Conservation (phyloP, 768 basidiomycete genomes). For the Tricholomella constricta region DNA sequence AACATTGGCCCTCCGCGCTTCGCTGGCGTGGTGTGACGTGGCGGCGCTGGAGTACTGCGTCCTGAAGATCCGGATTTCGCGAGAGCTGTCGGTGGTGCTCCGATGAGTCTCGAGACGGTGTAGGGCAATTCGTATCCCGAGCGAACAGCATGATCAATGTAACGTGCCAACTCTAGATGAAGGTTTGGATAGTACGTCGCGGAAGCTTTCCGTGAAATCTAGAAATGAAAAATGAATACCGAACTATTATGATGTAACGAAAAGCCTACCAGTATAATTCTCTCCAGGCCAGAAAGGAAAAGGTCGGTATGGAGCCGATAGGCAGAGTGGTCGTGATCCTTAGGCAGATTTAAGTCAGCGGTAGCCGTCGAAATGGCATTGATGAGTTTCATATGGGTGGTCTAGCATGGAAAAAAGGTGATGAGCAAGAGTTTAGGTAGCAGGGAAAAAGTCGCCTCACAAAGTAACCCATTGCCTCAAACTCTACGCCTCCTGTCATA, state of each 20-base stretch:
- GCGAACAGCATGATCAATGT: constrained; percentile 65
- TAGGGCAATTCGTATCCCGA: constrained; percentile 82
- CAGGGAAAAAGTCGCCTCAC: constrained; percentile 48
- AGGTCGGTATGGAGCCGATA: constrained; percentile 83
- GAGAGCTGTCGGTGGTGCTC: constrained; percentile 68
- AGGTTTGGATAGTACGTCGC: constrained; percentile 92
- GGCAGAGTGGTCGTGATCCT: constrained; percentile 74
- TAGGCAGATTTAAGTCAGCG: constrained; percentile 64
- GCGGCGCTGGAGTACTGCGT: constrained; percentile 24
- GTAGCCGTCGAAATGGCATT: constrained; percentile 75
- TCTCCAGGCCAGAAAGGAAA: constrained; percentile 89
- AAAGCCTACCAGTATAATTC: constrained; percentile 76
- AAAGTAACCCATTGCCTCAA: constrained; percentile 94
- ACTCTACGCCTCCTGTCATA: constrained; percentile 98
- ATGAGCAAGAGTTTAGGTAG: neutral
- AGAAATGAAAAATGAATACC: neutral
- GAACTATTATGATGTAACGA: neutral
- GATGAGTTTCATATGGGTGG: constrained; percentile 83
- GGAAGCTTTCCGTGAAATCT: constrained; percentile 96
- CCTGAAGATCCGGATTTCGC: constrained; percentile 44
- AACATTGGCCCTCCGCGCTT: constrained; percentile 34
- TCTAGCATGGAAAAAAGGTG: constrained; percentile 46
- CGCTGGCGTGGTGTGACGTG: constrained; percentile 23
- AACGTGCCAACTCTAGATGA: constrained; percentile 91
- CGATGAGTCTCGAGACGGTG: constrained; percentile 77